A percentile compares a stretch with the other conserved stretches of the same genome.
These are phyloP conservation scores for Entomortierella beljakovae DNA, from an alignment of 192 early-diverging fungal species.

Conservation along the genomic window DNA sequence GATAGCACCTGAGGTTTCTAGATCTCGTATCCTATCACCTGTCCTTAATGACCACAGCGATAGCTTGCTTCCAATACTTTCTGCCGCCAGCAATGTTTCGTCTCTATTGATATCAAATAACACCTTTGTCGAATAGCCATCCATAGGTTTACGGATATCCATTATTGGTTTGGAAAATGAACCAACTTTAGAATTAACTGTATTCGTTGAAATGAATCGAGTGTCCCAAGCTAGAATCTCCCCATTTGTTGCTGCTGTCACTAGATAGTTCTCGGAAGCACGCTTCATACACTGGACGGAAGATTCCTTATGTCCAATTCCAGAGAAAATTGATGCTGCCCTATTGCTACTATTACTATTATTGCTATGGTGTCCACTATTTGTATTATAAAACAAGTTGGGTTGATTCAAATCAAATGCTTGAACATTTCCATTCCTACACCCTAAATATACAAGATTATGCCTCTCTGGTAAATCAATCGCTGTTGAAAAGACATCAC, in stretches of 20 bases:
- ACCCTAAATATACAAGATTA: slow-evolving; percentile 40
- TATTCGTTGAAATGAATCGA: slow-evolving; percentile 17
- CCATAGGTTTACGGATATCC: slow-evolving; percentile 13
- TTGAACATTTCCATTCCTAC: slow-evolving; percentile 36
- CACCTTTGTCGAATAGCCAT: slow-evolving; percentile 17
- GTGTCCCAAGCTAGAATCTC: slow-evolving; percentile 48
- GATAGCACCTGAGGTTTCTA: slow-evolving; percentile 15
- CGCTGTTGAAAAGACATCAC: slow-evolving; percentile 39
- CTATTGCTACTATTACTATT: too few relatives aligned
- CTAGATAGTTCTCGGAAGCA: slow-evolving; percentile 28
- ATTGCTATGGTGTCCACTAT: too few relatives aligned
- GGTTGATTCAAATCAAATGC: slow-evolving; percentile 37
- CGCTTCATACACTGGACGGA: slow-evolving; percentile 25
- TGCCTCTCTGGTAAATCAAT: slow-evolving; percentile 13
- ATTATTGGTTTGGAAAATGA: slow-evolving; percentile 23
- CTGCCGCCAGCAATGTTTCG: slow-evolving; percentile 30
- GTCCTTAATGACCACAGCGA: slow-evolving; percentile 43
- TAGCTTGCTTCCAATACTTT: slow-evolving; percentile 12
- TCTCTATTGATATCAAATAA: slow-evolving; percentile 26
- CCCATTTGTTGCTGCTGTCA: slow-evolving; percentile 49
- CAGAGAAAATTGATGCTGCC: not conserved
- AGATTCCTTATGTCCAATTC: slow-evolving; percentile 43
- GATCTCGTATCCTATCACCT: slow-evolving; percentile 23
- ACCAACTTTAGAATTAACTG: not conserved
- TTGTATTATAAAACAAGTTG: not conserved